Conservation (phyloP, 2,329 filamentous ascomycete genomes). For the Neonectria faginata region DNA sequence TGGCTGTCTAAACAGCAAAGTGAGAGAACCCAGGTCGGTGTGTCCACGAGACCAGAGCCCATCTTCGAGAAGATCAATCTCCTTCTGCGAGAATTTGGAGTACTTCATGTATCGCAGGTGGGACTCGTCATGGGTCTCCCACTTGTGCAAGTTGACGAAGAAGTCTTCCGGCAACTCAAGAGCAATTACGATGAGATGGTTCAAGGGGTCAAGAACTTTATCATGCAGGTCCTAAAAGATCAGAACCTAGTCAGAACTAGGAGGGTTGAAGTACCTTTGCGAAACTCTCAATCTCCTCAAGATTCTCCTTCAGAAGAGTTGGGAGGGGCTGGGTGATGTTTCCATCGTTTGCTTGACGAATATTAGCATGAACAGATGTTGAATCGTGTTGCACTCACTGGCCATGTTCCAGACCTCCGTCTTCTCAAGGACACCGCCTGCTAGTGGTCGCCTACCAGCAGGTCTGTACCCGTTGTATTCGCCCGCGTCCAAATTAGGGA, state of each 20-base stretch:
- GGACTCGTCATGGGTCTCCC: conserved; percentile 68
- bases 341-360: conserved; percentile 44
- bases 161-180: conserved; percentile 71
- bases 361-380: not conserved
- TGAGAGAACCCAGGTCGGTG: conserved; percentile 68
- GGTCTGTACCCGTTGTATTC: conserved; percentile 69
- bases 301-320: conserved; percentile 20
- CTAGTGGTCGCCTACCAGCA: conserved; percentile 53
- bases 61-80: conserved; percentile 57
- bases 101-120: conserved; percentile 75
- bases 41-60: conserved; percentile 62
- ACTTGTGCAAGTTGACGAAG: conserved; percentile 64
- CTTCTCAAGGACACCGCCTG: conserved; percentile 55
- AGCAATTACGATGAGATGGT: conserved; percentile 70
- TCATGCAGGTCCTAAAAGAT: conserved; percentile 57
- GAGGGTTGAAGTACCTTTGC: conserved; percentile 27
- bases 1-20: conserved; percentile 69
- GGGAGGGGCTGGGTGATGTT: conserved; percentile 34
- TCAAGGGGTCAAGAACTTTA: conserved; percentile 67
- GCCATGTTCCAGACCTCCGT: conserved; percentile 55
- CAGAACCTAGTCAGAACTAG: not conserved
- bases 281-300: conserved; percentile 31
- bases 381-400: conserved; percentile 38
- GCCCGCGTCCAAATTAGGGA: conserved; percentile 59
- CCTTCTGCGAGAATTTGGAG: conserved; percentile 59